phyloP scores from a whole-genome alignment of 805 yeast genomes.

The Yarrowia sp. region DNA sequence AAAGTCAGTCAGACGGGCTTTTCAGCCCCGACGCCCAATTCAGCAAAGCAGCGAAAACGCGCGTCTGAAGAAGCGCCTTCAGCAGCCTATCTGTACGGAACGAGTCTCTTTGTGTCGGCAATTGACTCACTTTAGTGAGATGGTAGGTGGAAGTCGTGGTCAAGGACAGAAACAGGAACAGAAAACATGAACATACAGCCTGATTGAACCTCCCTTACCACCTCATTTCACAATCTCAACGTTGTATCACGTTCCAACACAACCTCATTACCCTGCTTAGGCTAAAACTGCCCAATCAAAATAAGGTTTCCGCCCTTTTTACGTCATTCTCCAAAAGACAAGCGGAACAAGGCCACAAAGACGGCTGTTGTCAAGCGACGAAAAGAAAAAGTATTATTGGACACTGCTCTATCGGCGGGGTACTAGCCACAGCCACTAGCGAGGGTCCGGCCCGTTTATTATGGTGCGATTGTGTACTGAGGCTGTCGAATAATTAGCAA shows the following conservation, averaged over 20 bases:
- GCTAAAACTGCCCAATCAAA: not conserved
- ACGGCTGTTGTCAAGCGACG: not conserved
- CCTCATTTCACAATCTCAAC: too few species aligned
- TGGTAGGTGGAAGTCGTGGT: too few species aligned
- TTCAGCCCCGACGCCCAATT: too few species aligned
- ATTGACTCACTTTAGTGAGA: too few species aligned
- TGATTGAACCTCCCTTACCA: too few species aligned
- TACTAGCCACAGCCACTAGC: not conserved
- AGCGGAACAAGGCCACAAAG: not conserved
- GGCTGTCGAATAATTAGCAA: too few species aligned
- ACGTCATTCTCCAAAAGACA: not conserved
- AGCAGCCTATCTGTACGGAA: not conserved
- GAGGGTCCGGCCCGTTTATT: not conserved
- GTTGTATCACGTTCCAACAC: too few species aligned
- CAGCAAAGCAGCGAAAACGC: not conserved
- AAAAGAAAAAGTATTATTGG: not conserved
- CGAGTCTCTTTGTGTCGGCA: too few species aligned
- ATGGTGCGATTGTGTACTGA: not conserved
- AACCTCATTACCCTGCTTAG: not conserved
- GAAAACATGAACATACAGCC: too few species aligned
- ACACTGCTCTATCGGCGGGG: not conserved
- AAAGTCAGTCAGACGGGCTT: too few species aligned
- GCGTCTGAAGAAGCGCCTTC: too few species aligned
- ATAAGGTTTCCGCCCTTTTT: not conserved
- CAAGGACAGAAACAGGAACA: too few species aligned